Conservation (phyloP, 139 green algal species). For the Mesostigma viride region DNA sequence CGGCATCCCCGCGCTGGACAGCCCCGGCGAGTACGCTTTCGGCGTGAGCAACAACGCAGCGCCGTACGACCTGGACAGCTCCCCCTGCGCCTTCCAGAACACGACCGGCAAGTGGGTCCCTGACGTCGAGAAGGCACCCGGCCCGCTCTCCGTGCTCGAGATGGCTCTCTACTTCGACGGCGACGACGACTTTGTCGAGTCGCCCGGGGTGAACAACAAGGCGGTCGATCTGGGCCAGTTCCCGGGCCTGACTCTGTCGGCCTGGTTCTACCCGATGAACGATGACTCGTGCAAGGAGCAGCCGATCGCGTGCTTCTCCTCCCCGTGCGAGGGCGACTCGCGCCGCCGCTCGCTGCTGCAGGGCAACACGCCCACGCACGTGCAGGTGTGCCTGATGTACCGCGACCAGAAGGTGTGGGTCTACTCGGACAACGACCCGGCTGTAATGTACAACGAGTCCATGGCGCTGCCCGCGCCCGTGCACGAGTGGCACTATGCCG, state of each 20-base stretch:
- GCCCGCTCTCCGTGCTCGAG: slow-evolving; percentile 6
- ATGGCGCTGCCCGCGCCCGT: neutral
- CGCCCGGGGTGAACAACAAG: neutral
- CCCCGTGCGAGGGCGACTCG: slow-evolving; percentile 4
- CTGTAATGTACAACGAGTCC: neutral
- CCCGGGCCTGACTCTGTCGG: slow-evolving; percentile 21
- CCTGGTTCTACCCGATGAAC: slow-evolving; percentile 24
- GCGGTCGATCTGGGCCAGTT: neutral
- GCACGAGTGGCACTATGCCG: slow-evolving; percentile 27
- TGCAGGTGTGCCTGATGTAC: slow-evolving; percentile 8
- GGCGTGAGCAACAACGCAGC: slow-evolving; percentile 17
- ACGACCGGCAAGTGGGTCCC: neutral
- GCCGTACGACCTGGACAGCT: no score
- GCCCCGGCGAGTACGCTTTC: slow-evolving; percentile 12
- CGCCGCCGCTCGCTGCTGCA: neutral
- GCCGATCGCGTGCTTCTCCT: slow-evolving; percentile 19
- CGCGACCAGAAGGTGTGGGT: slow-evolving; percentile 8
- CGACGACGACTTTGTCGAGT: slow-evolving; percentile 18
- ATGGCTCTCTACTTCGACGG: slow-evolving; percentile 19
- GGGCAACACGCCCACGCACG: neutral
- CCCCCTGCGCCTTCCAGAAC: neutral
- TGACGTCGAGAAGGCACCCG: neutral
- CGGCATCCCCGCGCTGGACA: neutral
- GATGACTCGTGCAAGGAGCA: neutral
- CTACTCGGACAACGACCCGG: neutral